A percentile compares a stretch with the other conserved stretches of the same genome.
phyloP scores from a whole-genome alignment of 176 grass and related monocot species.

The Lolium rigidum region DNA sequence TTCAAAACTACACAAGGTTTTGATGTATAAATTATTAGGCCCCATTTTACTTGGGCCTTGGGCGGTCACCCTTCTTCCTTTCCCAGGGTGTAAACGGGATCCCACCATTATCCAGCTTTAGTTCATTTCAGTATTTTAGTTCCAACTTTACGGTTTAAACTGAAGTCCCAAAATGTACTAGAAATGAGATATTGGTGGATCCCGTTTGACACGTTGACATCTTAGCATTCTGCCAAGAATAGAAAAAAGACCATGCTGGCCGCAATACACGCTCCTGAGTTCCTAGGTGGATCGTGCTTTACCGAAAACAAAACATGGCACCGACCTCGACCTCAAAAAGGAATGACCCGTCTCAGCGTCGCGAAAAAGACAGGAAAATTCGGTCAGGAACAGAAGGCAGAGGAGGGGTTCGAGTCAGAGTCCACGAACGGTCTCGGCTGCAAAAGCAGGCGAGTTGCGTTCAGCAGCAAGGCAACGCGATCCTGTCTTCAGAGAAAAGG shows the following conservation, averaged over 20 bases:
- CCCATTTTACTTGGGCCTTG: too few species aligned
- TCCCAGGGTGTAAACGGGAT: too few species aligned
- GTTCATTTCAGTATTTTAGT: too few species aligned
- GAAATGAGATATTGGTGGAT: too few species aligned
- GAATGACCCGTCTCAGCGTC: neutral
- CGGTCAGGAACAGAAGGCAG: neutral
- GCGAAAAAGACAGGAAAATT: neutral
- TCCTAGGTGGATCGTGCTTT: neutral
- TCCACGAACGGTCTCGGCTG: neutral
- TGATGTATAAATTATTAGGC: too few species aligned
- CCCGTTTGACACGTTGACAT: neutral
- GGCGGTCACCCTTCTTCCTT: too few species aligned
- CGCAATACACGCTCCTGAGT: neutral
- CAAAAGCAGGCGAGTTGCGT: neutral
- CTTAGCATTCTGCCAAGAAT: neutral
- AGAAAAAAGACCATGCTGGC: neutral
- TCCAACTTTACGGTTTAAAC: too few species aligned
- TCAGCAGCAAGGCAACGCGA: neutral
- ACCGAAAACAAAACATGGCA: neutral
- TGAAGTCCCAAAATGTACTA: too few species aligned
- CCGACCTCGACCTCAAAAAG: constrained; percentile 8
- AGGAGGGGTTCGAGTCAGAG: constrained; percentile 4
- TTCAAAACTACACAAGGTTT: too few species aligned
- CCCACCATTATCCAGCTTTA: too few species aligned
- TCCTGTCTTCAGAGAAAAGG: neutral